Percentiles rank a stretch among this genome's conserved stretches.
phyloP scores from a whole-genome alignment of 2,329 filamentous ascomycete species.

The Nannizziopsis arthrosporioides region DNA sequence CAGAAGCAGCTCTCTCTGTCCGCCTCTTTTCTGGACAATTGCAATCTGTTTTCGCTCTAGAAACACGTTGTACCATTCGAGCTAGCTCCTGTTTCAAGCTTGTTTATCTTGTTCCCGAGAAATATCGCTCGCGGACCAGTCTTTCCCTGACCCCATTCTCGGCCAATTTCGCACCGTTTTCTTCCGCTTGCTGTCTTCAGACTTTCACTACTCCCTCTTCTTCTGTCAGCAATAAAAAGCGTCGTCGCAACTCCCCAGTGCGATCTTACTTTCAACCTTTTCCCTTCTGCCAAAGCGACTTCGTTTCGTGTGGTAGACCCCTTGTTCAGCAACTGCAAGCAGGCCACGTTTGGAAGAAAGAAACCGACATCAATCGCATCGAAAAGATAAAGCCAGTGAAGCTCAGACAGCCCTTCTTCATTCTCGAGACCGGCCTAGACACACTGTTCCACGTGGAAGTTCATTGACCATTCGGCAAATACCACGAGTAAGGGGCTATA shows the following conservation, averaged over 20 bases:
- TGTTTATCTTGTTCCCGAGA: background rate
- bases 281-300: no score
- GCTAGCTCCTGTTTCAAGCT: conserved; percentile 4
- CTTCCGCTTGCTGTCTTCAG: background rate
- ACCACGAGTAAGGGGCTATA: no score
- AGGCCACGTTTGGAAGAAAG: no score
- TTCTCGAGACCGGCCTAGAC: no score
- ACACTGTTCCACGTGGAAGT: no score
- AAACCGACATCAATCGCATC: no score
- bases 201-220: background rate
- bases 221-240: background rate
- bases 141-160: background rate
- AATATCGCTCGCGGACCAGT: background rate
- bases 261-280: no score
- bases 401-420: no score
- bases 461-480: no score
- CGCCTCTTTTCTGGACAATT: conserved; percentile 11
- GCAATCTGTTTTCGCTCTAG: conserved; percentile 13
- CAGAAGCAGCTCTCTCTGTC: background rate
- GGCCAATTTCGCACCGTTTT: background rate
- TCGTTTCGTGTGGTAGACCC: no score
- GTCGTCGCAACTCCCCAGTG: background rate
- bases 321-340: no score
- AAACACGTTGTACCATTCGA: conserved; percentile 8
- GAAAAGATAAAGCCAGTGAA: no score